Evolutionary conservation across 202 grass and related monocot species (phyloP).

Genomic region (Cymbopogon flexuosus): DNA sequence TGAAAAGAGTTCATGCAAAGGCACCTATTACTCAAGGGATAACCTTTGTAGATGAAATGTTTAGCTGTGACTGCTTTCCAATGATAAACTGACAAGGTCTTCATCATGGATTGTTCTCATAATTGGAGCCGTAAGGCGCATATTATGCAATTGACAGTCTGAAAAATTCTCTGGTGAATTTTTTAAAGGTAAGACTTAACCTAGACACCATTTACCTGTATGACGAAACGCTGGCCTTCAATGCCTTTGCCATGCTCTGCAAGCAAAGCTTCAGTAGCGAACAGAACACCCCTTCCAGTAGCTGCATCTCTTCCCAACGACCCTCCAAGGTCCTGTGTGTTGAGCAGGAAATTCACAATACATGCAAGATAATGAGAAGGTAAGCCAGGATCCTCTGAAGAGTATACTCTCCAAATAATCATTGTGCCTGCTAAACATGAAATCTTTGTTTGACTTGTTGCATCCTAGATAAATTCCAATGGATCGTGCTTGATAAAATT

Average conservation of each 20-base stretch:
- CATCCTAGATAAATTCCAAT: neutral
- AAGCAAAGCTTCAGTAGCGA: conserved; percentile 84
- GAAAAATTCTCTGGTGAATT: neutral
- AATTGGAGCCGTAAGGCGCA: neutral
- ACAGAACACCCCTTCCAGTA: conserved; percentile 88
- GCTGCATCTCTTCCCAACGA: conserved; percentile 95
- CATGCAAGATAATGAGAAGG: neutral
- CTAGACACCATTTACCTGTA: conserved; percentile 58
- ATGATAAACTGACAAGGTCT: neutral
- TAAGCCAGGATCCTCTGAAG: neutral
- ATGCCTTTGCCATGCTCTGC: conserved; percentile 84
- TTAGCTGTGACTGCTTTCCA: neutral
- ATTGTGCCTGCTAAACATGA: neutral
- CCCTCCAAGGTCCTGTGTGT: conserved; percentile 87
- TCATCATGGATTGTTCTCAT: neutral
- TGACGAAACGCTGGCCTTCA: conserved; percentile 76
- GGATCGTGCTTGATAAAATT: neutral
- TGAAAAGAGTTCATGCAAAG: conserved; percentile 34
- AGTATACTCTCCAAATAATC: neutral
- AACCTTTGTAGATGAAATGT: neutral
- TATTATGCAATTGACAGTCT: neutral
- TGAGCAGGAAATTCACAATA: conserved; percentile 18
- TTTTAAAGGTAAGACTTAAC: neutral
- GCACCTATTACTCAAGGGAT: neutral
- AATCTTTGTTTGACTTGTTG: neutral